phyloP scores from a whole-genome alignment of 805 yeast genomes.

The Saccharomycopsis microspora region DNA sequence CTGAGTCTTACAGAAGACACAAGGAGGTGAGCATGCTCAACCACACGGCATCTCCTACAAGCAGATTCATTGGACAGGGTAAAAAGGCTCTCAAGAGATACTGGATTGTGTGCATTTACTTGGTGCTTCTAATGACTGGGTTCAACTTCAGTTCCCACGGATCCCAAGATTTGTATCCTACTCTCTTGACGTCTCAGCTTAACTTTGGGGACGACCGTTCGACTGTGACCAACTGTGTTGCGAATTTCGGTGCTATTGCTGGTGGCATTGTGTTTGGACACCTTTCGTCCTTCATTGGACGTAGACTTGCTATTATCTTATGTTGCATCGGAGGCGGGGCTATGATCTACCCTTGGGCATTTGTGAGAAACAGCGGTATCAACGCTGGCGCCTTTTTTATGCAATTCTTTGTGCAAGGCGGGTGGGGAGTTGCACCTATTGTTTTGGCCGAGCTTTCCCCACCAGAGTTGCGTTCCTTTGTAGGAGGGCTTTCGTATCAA shows the following conservation, averaged over 20 bases:
- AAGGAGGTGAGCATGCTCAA: slow-evolving; percentile 18
- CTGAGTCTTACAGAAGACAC: slow-evolving; percentile 35
- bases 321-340: slow-evolving; percentile 47
- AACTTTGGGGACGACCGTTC: slow-evolving; percentile 32
- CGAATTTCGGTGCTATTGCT: slow-evolving; percentile 53
- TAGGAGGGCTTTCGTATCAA: slow-evolving; percentile 55
- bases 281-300: slow-evolving; percentile 43
- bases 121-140: slow-evolving; percentile 53
- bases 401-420: slow-evolving; percentile 59
- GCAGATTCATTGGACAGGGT: slow-evolving; percentile 8
- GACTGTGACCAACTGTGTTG: slow-evolving; percentile 52
- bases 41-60: slow-evolving; percentile 16
- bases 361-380: slow-evolving; percentile 25
- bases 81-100: slow-evolving; percentile 32
- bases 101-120: slow-evolving; percentile 51
- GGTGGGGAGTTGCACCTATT: slow-evolving; percentile 64
- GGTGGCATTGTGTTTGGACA: slow-evolving; percentile 58
- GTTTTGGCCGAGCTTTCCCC: slow-evolving; percentile 57
- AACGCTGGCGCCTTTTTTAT: slow-evolving; percentile 52
- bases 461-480: slow-evolving; percentile 49
- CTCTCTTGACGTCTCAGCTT: slow-evolving; percentile 44
- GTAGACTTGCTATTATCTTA: slow-evolving; percentile 43
- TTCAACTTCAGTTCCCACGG: slow-evolving; percentile 68
- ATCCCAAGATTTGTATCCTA: slow-evolving; percentile 64
- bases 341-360: slow-evolving; percentile 52